A percentile compares a stretch with the other conserved stretches of the same genome.
Evolutionary conservation across 1,284 basidiomycete genomes (phyloP).

Genomic region (Lentinula novae-zelandiae): DNA sequence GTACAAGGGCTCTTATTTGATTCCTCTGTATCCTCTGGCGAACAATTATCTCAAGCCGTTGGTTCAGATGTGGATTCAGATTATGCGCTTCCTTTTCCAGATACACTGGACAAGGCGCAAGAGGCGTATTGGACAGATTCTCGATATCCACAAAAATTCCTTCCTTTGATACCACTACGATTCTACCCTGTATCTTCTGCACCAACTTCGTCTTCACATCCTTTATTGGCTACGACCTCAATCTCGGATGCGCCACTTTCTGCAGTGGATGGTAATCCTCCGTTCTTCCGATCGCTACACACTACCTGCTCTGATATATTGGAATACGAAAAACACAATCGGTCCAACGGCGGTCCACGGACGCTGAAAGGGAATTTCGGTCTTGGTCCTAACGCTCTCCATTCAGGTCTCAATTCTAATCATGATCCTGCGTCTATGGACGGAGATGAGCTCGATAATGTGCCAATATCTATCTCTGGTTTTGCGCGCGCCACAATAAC

Average conservation of each 20-base stretch:
- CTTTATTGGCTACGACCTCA: not conserved
- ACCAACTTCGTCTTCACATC: not conserved
- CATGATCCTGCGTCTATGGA: not conserved
- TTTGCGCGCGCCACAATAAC: slow-evolving; percentile 45
- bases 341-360: not conserved
- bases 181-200: slow-evolving; percentile 31
- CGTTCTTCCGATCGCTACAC: slow-evolving; percentile 15
- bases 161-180: slow-evolving; percentile 55
- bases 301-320: slow-evolving; percentile 15
- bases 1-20: slow-evolving; percentile 51
- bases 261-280: not conserved
- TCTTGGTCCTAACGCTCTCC: not conserved
- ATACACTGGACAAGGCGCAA: slow-evolving; percentile 29
- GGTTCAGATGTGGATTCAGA: not conserved
- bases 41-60: not conserved
- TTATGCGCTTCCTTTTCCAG: not conserved
- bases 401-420: not conserved
- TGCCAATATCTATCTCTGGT: not conserved
- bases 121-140: slow-evolving; percentile 61
- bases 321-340: slow-evolving; percentile 9
- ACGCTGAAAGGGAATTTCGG: not conserved
- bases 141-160: slow-evolving; percentile 45
- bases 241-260: not conserved
- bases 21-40: not conserved
- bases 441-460: not conserved